Evolutionary conservation across 495 filamentous ascomycete genomes (phyloP).

Genomic region (Sabuloglossum arenarium): DNA sequence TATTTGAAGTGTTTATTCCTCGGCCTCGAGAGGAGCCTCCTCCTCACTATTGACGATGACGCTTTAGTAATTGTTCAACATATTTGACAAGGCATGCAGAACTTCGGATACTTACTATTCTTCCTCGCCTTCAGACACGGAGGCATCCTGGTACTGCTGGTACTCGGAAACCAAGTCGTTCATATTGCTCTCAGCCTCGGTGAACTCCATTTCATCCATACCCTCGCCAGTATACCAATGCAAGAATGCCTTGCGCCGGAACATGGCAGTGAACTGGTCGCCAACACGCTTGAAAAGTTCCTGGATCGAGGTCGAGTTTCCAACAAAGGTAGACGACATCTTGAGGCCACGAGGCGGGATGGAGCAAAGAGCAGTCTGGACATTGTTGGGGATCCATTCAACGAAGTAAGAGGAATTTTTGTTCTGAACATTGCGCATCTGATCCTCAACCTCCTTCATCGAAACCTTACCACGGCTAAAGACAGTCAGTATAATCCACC

Average conservation of each 20-base stretch:
- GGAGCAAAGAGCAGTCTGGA: conserved; percentile 98
- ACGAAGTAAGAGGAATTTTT: conserved; percentile 99
- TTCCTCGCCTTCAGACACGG: conserved; percentile 55
- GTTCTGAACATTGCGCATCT: conserved; percentile 99
- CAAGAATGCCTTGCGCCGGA: conserved; percentile 99
- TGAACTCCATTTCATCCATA: conserved; percentile 99
- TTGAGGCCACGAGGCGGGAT: conserved; percentile 94
- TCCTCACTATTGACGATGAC: conserved; percentile 17
- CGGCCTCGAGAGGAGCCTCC: conserved; percentile 26
- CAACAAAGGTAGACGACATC: conserved; percentile 99
- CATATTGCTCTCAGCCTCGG: conserved; percentile 99
- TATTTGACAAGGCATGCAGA: neutral
- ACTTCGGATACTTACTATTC: conserved; percentile 27
- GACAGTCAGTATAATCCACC: neutral
- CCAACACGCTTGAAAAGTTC: conserved; percentile 99
- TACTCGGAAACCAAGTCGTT: conserved; percentile 99
- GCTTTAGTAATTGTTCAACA: neutral
- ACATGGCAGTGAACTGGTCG: conserved; percentile 99
- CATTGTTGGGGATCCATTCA: conserved; percentile 99
- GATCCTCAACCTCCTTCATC: conserved; percentile 99
- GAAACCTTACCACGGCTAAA: conserved; percentile 90
- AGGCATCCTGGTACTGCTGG: conserved; percentile 99
- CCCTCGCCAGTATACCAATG: conserved; percentile 99
- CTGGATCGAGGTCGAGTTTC: conserved; percentile 99
- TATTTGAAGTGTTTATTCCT: conserved; percentile 17